Evolutionary conservation across 1,284 basidiomycete genomes (phyloP), one percentile per base, ranked within the genome.

Genomic region (Papiliotrema terrestris): DNA sequence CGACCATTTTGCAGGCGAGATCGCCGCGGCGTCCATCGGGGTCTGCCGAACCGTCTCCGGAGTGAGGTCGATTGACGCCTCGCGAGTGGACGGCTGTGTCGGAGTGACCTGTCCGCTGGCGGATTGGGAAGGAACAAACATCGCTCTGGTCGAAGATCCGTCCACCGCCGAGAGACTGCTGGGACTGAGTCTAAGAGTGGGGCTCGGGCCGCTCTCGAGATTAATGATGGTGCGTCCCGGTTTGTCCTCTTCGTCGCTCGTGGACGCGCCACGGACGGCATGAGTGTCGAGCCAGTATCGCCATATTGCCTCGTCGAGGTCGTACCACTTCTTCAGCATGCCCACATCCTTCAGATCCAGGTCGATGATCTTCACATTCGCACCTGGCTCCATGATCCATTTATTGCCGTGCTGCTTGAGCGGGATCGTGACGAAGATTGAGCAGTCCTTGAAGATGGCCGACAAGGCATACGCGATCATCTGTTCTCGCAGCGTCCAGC

Each of bases 381-480:
- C 39, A 22, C 26, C 39, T 14, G 52, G 17, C 61, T 32, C 55
- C 55, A 37, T 57, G 49, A 2, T 54, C 53, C 11, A 49, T 23
- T 11, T 48, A 20, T 13, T 22, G 23, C 26, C 20, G 19, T 14
- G 29, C 32, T 25, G 38, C 22, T 17, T 52, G 22, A 69, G 46
- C 2, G 65, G 63, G 20, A 56, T 42, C 9, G 77, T 83, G 39
- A 93, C 67, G 59, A 97, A 88, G 54, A 97, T 73, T 2, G 91
- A 95, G 74, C 93, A 97, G 73, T 98, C 94, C 74, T 97, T 98
- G 82, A 97, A 92, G 13, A 88, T 89, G n/a, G 90, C 89, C 9
- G 89, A 89, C 45, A 97, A 84, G 35, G 91, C 78, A 71, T 91
- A 91, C 3, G 88, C 86, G 49, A 89, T 77, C 45, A 86, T 45